phyloP scores from a whole-genome alignment of 495 filamentous ascomycete species.

The Aspergillus bridgeri region DNA sequence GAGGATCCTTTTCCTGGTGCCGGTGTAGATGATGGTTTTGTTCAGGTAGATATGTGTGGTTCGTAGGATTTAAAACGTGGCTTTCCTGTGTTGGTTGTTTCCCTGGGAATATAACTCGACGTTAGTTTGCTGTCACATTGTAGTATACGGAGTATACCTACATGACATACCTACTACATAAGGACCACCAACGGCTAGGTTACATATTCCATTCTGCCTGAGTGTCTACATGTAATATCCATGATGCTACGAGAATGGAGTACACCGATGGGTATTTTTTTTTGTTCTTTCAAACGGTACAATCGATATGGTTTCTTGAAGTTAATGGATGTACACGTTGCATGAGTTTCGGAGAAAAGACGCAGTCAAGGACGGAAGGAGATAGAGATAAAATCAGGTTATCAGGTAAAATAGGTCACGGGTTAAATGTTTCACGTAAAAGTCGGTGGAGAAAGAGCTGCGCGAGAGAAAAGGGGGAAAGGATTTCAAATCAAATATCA shows the following conservation, averaged over 20 bases:
- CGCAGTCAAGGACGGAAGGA: conserved; percentile 15
- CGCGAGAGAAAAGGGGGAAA: conserved; percentile 1
- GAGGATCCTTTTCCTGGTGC: too few relatives aligned
- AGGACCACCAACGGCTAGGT: too few relatives aligned
- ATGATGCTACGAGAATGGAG: background rate
- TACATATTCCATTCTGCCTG: too few relatives aligned
- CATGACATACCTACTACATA: too few relatives aligned
- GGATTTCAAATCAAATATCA: conserved; percentile 16
- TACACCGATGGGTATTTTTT: background rate
- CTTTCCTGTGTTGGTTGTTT: too few relatives aligned
- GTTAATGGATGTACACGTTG: conserved; percentile 14
- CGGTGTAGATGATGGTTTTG: too few relatives aligned
- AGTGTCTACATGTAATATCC: background rate
- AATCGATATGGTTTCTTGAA: background rate
- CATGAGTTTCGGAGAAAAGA: conserved; percentile 12
- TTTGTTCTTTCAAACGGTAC: background rate
- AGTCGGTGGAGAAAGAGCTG: conserved; percentile 3
- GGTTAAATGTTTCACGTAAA: conserved; percentile 9
- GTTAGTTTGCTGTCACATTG: too few relatives aligned
- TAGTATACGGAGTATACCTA: too few relatives aligned
- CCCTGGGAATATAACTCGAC: too few relatives aligned
- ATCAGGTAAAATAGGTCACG: conserved; percentile 4
- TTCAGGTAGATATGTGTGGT: too few relatives aligned
- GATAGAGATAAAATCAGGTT: conserved; percentile 15
- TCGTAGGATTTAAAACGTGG: too few relatives aligned